Base-by-base conservation (phyloP, 2,329 filamentous ascomycete genomes). In the Tolypocladium capitatum region DNA sequence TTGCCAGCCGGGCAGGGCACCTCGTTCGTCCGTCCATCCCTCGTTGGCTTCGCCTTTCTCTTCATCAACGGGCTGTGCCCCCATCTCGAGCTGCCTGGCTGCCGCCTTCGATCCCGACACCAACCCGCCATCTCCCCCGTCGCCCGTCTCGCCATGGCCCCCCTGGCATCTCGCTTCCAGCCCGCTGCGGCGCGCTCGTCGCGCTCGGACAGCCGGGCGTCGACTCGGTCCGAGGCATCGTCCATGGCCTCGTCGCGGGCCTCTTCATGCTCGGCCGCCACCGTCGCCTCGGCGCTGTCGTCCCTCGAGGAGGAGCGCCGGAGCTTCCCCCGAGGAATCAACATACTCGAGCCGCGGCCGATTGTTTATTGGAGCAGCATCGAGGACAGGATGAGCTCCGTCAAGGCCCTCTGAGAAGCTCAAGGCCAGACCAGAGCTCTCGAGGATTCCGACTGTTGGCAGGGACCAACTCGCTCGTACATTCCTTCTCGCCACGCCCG, bases 311-410 rank as follows among this genome's bases (percentile, higher is more conserved):
- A 76, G 56, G 78, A 81, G 63, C 72, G 70, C 53, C 66, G 63
- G 56, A 69, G 63, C 54, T 79, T 76, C 47, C 68, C 69, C 10
- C 67, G 66, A 46, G 76, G 76, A 55, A 66, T 81, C 9, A 69
- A 67, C 54, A 66, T 83, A 18, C 69, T 83, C 27, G 79, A 83
- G 63, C 79, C 79, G 2, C 66, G 79, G 40, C 79, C 79, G 11
- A 69, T 80, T 33, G 75, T 80, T 46, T 81, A 80, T 64, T 82
- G 78, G 73, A 76, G 74, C 53, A 76, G 79, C 35, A 61, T 82
- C 43, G 78, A 81, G 63, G 78, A 81, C 65, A 70, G 76, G 46
- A 78, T 81, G 59, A 66, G 67, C 40, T 65, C 63, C 18, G 27
- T 20, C 33, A 5, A 2, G 38, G 16, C 38, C 7, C 38, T 18